A percentile compares a stretch with the other conserved stretches of the same genome.
These are phyloP conservation scores for Herpetospermum pedunculosum DNA, from an alignment of 306 rosid species.

Conservation along the genomic window DNA sequence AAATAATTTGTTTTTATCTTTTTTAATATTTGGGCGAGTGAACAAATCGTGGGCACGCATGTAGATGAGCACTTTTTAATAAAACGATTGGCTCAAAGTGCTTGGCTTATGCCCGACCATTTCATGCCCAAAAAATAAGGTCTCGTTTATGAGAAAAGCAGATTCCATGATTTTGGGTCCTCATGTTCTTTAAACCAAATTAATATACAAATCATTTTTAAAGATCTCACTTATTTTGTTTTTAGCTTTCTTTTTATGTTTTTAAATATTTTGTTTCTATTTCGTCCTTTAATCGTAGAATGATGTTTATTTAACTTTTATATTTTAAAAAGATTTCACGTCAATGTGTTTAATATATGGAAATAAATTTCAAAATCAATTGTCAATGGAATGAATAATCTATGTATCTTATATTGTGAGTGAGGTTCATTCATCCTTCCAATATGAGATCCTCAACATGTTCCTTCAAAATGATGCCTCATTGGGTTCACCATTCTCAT, in stretches of 20 bases:
- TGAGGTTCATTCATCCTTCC: too few species aligned
- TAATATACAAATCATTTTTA: background rate
- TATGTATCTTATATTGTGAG: too few species aligned
- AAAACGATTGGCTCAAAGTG: background rate
- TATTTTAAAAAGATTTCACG: too few species aligned
- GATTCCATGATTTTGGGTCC: background rate
- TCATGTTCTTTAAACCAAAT: background rate
- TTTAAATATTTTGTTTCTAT: background rate
- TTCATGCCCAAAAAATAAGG: background rate
- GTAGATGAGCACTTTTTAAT: background rate
- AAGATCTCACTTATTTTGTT: background rate
- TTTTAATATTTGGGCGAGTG: background rate
- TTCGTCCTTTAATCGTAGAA: too few species aligned
- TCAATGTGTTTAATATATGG: too few species aligned
- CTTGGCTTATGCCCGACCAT: background rate
- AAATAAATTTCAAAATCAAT: too few species aligned
- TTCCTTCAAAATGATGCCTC: too few species aligned
- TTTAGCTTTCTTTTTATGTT: background rate
- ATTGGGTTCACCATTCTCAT: too few species aligned
- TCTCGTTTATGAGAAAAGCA: background rate
- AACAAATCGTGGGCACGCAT: background rate
- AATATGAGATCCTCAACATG: too few species aligned
- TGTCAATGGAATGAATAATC: too few species aligned
- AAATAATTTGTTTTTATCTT: too few species aligned
- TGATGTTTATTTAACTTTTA: too few species aligned